Evolutionary conservation across 306 rosid species (phyloP).

Genomic region (Comarum palustre): DNA sequence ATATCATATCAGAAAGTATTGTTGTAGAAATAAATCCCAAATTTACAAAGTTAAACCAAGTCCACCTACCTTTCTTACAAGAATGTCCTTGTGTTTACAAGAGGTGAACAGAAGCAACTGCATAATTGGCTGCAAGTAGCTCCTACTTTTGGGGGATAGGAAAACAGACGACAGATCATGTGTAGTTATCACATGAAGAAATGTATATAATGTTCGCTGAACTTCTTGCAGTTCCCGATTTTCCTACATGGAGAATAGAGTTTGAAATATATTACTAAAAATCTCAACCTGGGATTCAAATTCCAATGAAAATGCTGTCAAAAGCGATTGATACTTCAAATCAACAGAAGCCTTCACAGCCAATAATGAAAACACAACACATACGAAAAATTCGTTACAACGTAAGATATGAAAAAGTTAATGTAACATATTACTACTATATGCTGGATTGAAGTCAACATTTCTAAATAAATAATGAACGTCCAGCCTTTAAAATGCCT

Average conservation of each 20-base stretch:
- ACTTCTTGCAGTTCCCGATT: slow-evolving; percentile 94
- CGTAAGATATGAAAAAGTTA: background rate
- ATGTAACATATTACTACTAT: background rate
- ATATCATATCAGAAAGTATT: background rate
- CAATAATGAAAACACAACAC: background rate
- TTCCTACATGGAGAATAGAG: slow-evolving; percentile 51
- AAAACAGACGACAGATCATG: slow-evolving; percentile 77
- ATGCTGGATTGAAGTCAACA: background rate
- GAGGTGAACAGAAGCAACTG: slow-evolving; percentile 76
- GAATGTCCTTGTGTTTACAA: slow-evolving; percentile 83
- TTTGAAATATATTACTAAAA: slow-evolving; percentile 14
- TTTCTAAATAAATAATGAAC: no score
- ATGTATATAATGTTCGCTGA: slow-evolving; percentile 73
- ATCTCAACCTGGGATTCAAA: background rate
- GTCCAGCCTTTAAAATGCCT: background rate
- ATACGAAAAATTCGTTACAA: background rate
- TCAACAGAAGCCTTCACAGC: background rate
- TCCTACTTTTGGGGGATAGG: slow-evolving; percentile 75
- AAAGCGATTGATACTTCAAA: background rate
- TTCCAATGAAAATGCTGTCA: background rate
- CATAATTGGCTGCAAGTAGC: slow-evolving; percentile 71
- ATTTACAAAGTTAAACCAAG: slow-evolving; percentile 17
- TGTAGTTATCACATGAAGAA: slow-evolving; percentile 82
- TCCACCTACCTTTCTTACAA: slow-evolving; percentile 73
- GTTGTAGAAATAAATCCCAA: slow-evolving; percentile 4